phyloP scores from a whole-genome alignment of 2,329 filamentous ascomycete species.

The Xylaria sp. region DNA sequence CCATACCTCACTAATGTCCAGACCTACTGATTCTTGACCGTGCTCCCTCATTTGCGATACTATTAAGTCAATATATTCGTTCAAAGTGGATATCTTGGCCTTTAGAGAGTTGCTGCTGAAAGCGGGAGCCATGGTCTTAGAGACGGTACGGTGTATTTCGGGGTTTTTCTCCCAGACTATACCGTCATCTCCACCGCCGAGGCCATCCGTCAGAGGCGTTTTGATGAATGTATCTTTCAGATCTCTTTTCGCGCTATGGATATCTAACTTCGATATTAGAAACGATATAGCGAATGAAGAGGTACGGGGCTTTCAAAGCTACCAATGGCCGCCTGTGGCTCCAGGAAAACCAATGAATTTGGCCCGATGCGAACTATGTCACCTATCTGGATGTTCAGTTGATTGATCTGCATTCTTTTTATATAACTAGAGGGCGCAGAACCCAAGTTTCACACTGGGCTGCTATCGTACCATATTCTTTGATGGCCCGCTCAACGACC shows the following conservation, averaged over 20 bases:
- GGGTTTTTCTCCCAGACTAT: slow-evolving; percentile 22
- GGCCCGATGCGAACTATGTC: slow-evolving; percentile 30
- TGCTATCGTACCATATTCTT: slow-evolving; percentile 12
- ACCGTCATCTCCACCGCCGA: slow-evolving; percentile 8
- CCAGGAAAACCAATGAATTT: slow-evolving; percentile 20
- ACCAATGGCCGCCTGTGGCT: slow-evolving; percentile 23
- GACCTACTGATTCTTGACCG: not conserved
- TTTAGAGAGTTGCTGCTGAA: slow-evolving; percentile 12
- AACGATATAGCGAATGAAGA: not conserved
- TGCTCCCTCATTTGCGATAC: slow-evolving; percentile 35
- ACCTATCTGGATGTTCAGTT: not conserved
- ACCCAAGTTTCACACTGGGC: not conserved
- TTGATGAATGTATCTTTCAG: slow-evolving; percentile 21
- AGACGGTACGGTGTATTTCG: slow-evolving; percentile 7
- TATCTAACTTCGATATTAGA: not conserved
- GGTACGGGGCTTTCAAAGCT: not conserved
- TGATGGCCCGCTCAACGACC: slow-evolving; percentile 18
- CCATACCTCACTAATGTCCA: not conserved
- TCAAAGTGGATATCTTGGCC: slow-evolving; percentile 40
- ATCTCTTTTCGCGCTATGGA: not conserved
- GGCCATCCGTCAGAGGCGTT: not conserved
- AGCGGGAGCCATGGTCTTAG: slow-evolving; percentile 20
- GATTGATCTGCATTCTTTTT: not conserved
- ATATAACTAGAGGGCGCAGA: not conserved
- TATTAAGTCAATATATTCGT: slow-evolving; percentile 41